phyloP scores from a whole-genome alignment of 441 rosid species.

The Erysimum pusillum region DNA sequence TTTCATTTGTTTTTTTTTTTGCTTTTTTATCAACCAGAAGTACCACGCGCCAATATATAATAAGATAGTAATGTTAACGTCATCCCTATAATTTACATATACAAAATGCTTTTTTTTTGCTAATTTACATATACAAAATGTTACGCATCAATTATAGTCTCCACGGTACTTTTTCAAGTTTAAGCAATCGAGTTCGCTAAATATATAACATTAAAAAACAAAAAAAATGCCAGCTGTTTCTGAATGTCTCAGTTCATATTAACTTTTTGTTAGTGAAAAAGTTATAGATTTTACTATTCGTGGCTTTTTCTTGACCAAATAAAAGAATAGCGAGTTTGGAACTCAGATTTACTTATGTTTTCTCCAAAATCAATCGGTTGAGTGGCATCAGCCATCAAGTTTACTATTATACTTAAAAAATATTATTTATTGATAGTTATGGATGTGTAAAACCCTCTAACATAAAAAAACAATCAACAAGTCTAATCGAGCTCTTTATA shows the following conservation, averaged over 20 bases:
- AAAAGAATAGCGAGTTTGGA: neutral
- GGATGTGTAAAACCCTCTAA: neutral
- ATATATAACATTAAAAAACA: neutral
- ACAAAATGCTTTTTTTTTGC: neutral
- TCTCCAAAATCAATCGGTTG: neutral
- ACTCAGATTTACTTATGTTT: neutral
- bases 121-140: neutral
- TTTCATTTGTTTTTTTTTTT: neutral
- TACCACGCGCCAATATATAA: slow-evolving; percentile 6
- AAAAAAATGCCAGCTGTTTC: neutral
- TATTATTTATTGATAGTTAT: neutral
- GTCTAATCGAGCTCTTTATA: slow-evolving; percentile 34
- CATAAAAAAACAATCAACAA: slow-evolving; percentile 27
- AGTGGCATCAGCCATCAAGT: neutral
- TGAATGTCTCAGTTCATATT: neutral
- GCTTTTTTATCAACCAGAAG: neutral
- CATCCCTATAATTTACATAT: neutral
- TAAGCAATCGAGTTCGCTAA: neutral
- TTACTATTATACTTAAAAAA: neutral
- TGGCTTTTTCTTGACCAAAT: neutral
- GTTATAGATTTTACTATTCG: neutral
- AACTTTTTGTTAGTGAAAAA: too few relatives aligned
- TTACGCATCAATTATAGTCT: neutral
- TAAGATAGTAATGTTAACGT: neutral
- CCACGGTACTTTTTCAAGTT: neutral